phyloP scores from a whole-genome alignment of 192 early-diverging fungal species.

The Pilobolus umbonatus region DNA sequence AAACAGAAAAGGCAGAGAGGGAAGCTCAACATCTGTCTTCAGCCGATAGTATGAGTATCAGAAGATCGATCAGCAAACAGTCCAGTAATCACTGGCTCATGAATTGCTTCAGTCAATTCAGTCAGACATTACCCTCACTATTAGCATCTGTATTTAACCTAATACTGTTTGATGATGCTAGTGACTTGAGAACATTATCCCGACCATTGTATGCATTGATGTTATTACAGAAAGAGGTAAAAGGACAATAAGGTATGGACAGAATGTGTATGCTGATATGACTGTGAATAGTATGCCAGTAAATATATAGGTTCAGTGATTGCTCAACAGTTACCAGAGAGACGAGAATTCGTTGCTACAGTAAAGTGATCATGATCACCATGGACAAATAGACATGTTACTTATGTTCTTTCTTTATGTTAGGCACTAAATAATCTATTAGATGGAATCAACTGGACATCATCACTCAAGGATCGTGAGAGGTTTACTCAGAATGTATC shows the following conservation, averaged over 20 bases:
- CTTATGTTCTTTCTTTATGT: conserved; percentile 1
- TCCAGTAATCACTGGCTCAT: conserved; percentile 51
- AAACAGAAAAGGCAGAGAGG: conserved; percentile 20
- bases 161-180: conserved; percentile 74
- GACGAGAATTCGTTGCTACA: conserved; percentile 33
- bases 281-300: conserved; percentile 40
- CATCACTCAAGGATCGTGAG: conserved; percentile 54
- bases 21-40: conserved; percentile 11
- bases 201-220: conserved; percentile 77
- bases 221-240: conserved; percentile 63
- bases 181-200: conserved; percentile 80
- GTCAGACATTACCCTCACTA: conserved; percentile 60
- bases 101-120: conserved; percentile 45
- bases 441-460: conserved; percentile 54
- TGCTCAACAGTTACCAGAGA: conserved; percentile 44
- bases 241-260: too few species aligned
- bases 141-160: conserved; percentile 66
- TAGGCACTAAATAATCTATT: conserved; percentile 51
- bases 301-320: conserved; percentile 53
- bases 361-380: conserved; percentile 7
- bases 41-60: neutral
- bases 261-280: neutral
- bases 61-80: conserved; percentile 14
- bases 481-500: conserved; percentile 63
- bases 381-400: neutral